Base-by-base conservation (phyloP, 1,139 yeast genomes). In the Yamadazyma atlantica region DNA sequence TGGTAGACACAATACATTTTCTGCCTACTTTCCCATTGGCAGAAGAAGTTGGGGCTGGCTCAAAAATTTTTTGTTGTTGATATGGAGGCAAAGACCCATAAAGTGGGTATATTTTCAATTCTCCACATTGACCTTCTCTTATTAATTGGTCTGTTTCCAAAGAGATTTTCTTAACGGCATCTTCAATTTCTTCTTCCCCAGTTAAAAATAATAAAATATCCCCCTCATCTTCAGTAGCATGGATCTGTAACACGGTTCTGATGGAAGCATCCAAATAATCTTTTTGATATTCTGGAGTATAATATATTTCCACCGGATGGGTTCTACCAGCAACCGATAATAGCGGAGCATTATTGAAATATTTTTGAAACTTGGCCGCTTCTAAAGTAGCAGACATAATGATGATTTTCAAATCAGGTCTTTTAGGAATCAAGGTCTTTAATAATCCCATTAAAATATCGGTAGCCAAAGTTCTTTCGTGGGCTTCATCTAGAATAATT, bases 101-200 rank as follows among this genome's bases (percentile, higher is more conserved):
- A 43, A 92, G 73, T 37, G 98, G 97, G 51, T 90, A 92, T 5
- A 90, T 96, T 36, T 78, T 73, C 38, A 92, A 48, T 13, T 96
- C 97, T 3, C 97, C 97, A 60, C 90, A 80, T 33, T 82, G 85
- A 55, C 87, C 87, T 57, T 92, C 97, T 53, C 97, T 75, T 24
- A 85, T 72, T 53, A 92, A 66, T 53, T 85, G 95, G 55, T 92
- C 98, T 32, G 83, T 88, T 64, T 92, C 98, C 32, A 90, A 67
- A 2, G 86, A 73, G 31, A 92, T 82, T 58, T 88, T 89, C 43
- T 96, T 73, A 50, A 95, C 90, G 0, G 97, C 97, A 53, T 90
- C 97, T 66, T 92, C 98, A 60, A 92, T 92, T 64, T 92, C 98
- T 57, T 92, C 98, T 64, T 92, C 97, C 73, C 98, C 98, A 0